Evolutionary conservation across 2,329 filamentous ascomycete species (phyloP).

Genomic region (Fusarium poae): DNA sequence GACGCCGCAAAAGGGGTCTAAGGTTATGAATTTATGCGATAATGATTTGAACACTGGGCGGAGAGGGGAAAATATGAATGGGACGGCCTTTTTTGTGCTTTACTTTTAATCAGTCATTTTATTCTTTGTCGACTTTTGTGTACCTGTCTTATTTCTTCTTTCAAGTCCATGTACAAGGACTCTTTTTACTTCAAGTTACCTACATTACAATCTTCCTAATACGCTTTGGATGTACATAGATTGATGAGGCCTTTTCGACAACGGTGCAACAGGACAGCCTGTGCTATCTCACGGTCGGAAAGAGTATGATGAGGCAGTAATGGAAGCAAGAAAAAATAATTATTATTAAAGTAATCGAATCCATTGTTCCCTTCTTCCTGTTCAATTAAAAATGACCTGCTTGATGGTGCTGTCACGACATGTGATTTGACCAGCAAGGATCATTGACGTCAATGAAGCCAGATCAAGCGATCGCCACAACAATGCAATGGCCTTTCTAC

Average conservation of each 20-base stretch:
- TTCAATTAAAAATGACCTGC: background rate
- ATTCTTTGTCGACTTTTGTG: background rate
- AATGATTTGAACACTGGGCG: conserved; percentile 25
- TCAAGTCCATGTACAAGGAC: conserved; percentile 5
- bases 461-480: background rate
- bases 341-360: background rate
- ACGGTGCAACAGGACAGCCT: background rate
- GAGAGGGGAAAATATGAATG: conserved; percentile 16
- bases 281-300: background rate
- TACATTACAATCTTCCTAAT: conserved; percentile 37
- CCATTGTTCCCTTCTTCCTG: background rate
- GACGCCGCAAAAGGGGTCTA: conserved; percentile 2
- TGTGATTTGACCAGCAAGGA: background rate
- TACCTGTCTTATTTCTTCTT: background rate
- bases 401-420: background rate
- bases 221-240: conserved; percentile 24
- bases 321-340: conserved; percentile 1
- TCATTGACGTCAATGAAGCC: background rate
- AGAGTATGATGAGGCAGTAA: background rate
- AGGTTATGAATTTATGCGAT: conserved; percentile 38
- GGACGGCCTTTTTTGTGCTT: conserved; percentile 10
- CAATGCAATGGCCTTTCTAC: too few species aligned
- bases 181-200: conserved; percentile 20
- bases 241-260: conserved; percentile 2
- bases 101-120: conserved; percentile 5